phyloP scores from a whole-genome alignment of 2,329 filamentous ascomycete genomes.

The Cladosporium halotolerans region DNA sequence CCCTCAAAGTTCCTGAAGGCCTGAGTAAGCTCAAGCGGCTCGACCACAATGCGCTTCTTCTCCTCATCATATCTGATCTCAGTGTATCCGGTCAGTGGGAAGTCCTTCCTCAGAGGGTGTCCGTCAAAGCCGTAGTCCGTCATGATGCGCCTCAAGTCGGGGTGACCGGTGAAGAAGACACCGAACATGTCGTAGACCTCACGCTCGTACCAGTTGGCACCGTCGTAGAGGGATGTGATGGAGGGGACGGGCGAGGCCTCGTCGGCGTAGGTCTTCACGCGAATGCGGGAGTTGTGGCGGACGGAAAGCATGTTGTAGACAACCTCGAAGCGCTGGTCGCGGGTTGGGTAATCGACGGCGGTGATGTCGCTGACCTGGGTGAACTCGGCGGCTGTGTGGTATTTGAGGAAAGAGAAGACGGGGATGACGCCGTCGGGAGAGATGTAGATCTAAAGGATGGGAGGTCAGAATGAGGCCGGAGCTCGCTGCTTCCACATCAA shows the following conservation, averaged over 20 bases:
- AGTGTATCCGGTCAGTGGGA: conserved; percentile 95
- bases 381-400: conserved; percentile 95
- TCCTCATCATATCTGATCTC: conserved; percentile 98
- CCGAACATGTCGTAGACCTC: conserved; percentile 98
- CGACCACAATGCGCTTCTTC: conserved; percentile 98
- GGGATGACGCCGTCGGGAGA: conserved; percentile 81
- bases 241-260: conserved; percentile 91
- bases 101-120: conserved; percentile 94
- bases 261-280: conserved; percentile 98
- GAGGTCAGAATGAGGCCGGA: conserved; percentile 41
- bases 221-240: conserved; percentile 79
- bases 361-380: conserved; percentile 91
- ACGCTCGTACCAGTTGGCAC: conserved; percentile 97
- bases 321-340: conserved; percentile 92
- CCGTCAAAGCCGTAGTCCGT: conserved; percentile 99
- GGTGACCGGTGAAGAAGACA: conserved; percentile 92
- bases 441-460: conserved; percentile 45
- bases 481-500: conserved; percentile 42
- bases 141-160: conserved; percentile 95
- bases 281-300: conserved; percentile 91
- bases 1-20: conserved; percentile 98
- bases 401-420: conserved; percentile 90
- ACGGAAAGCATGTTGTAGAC: conserved; percentile 97
- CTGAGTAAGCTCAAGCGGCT: conserved; percentile 95
- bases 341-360: conserved; percentile 89